A percentile compares a stretch with the other conserved stretches of the same genome.
Conservation (phyloP, 371 early-diverging fungal species). For the Mucor indicus region DNA sequence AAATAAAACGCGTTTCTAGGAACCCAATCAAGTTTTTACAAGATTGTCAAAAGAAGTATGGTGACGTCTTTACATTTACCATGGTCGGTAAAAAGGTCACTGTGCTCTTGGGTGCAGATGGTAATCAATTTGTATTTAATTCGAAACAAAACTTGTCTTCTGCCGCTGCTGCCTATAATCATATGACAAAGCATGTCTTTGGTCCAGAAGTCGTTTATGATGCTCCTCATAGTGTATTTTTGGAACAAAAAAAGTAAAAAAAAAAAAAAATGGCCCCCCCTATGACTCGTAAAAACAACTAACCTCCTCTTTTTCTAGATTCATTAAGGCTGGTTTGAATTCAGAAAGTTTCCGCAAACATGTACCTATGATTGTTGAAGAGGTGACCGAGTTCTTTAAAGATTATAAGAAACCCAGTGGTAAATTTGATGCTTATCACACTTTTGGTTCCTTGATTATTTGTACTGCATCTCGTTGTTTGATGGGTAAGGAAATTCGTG, state of each 20-base stretch:
- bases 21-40: conserved; percentile 86
- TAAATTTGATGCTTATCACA: conserved; percentile 68
- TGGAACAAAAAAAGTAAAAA: conserved; percentile 99
- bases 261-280: too few relatives aligned
- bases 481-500: conserved; percentile 92
- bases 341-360: conserved; percentile 84
- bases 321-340: conserved; percentile 91
- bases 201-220: conserved; percentile 97
- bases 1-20: conserved; percentile 10
- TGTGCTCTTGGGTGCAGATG: conserved; percentile 85
- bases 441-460: conserved; percentile 90
- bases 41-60: conserved; percentile 68
- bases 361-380: conserved; percentile 85
- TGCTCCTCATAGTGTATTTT: conserved; percentile 86
- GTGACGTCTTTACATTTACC: conserved; percentile 90
- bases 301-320: conserved; percentile 43
- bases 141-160: conserved; percentile 83
- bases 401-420: conserved; percentile 29
- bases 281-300: too few relatives aligned
- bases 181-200: conserved; percentile 93
- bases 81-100: conserved; percentile 93
- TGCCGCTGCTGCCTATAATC: conserved; percentile 93
- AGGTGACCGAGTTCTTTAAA: conserved; percentile 75
- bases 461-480: conserved; percentile 93
- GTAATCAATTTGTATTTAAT: conserved; percentile 96